phyloP scores from a whole-genome alignment of 768 basidiomycete genomes.

The Termitomyces titanicus region DNA sequence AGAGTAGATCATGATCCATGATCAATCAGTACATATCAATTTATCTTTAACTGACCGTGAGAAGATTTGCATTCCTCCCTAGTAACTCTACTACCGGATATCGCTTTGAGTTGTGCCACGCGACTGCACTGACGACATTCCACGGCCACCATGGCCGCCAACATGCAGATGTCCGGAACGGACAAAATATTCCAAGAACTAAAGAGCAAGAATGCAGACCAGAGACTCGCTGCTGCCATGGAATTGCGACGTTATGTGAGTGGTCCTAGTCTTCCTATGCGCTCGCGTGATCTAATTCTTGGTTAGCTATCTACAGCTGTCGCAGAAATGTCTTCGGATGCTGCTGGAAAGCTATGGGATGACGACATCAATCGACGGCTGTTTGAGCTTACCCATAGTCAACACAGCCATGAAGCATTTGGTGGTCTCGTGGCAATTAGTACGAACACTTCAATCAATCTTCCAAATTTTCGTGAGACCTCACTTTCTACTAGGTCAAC shows the following conservation, averaged over 20 bases:
- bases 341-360: constrained; percentile 80
- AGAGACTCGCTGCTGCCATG: constrained; percentile 62
- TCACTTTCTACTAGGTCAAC: constrained; percentile 46
- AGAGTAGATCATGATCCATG: too few relatives aligned
- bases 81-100: too few relatives aligned
- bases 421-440: constrained; percentile 89
- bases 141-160: constrained; percentile 53
- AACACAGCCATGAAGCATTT: constrained; percentile 72
- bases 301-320: constrained; percentile 67
- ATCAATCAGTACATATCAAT: too few relatives aligned
- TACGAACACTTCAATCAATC: constrained; percentile 28
- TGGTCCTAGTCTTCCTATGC: constrained; percentile 13
- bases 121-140: not conserved
- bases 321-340: constrained; percentile 79
- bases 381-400: constrained; percentile 82
- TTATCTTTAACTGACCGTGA: not conserved
- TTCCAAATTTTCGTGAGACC: not conserved
- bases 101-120: not conserved
- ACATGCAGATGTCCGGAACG: constrained; percentile 49
- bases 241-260: constrained; percentile 75
- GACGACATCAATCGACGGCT: constrained; percentile 76
- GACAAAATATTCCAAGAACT: constrained; percentile 70
- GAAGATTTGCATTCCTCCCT: not conserved
- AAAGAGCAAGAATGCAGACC: constrained; percentile 60
- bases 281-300: constrained; percentile 2